phyloP scores from a whole-genome alignment of 2,329 filamentous ascomycete genomes.

The Leptosphaerulina australis region DNA sequence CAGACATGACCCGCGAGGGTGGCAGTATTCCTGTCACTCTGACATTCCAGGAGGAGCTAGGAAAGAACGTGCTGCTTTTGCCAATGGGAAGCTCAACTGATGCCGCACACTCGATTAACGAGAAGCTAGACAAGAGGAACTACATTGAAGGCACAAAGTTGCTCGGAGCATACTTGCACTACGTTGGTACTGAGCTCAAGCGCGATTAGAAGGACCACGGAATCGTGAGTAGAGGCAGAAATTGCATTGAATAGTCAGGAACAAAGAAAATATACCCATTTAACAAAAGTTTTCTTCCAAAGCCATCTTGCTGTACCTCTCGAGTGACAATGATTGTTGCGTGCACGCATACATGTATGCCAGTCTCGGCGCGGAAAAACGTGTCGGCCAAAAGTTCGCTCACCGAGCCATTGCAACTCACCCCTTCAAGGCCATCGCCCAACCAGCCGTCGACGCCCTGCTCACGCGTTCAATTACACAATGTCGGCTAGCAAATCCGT shows the following conservation, averaged over 20 bases:
- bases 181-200: slow-evolving; percentile 87
- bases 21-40: slow-evolving; percentile 96
- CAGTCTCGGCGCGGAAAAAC: slow-evolving; percentile 34
- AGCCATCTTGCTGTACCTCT: neutral
- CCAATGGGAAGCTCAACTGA: slow-evolving; percentile 98
- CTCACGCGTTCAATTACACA: slow-evolving; percentile 25
- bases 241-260: neutral
- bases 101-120: slow-evolving; percentile 96
- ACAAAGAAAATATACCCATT: slow-evolving; percentile 20
- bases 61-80: slow-evolving; percentile 94
- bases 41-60: slow-evolving; percentile 95
- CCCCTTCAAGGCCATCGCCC: slow-evolving; percentile 22
- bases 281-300: neutral
- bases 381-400: slow-evolving; percentile 29
- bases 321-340: slow-evolving; percentile 4
- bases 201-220: slow-evolving; percentile 21
- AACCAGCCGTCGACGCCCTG: slow-evolving; percentile 11
- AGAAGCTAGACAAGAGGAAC: slow-evolving; percentile 95
- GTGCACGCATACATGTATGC: slow-evolving; percentile 18
- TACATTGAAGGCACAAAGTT: slow-evolving; percentile 99
- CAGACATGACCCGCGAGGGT: slow-evolving; percentile 94
- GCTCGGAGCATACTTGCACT: slow-evolving; percentile 92
- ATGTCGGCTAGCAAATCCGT: slow-evolving; percentile 46
- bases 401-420: slow-evolving; percentile 14
- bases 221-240: neutral